Base-by-base conservation (phyloP, 176 grass and related monocot species). In the Puya raimondii region DNA sequence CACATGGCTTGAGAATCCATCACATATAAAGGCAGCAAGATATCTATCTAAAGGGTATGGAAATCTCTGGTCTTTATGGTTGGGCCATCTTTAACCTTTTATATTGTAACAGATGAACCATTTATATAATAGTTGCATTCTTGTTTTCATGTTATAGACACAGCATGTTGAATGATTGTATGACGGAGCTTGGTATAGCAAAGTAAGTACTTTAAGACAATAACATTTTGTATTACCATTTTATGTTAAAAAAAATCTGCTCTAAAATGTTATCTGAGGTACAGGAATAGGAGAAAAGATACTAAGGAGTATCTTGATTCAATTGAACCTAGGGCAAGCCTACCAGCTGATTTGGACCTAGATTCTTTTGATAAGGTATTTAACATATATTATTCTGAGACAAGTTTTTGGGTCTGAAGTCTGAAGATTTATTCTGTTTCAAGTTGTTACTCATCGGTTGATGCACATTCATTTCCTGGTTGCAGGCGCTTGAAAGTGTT, bases 401-500 rank as follows among this genome's bases (percentile, higher is more conserved):
- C 78, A 29, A 57, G 48, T 51, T 81, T 75, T 26, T 15, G 51
- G 17, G 53, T 74, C 33, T 72, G 18, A 64, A 63, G 29, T 23
- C 57, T n/a, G 33, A 42, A 42, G 5, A 42, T 42, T 42, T 42
- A 42, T 42, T 42, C 33, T 42, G 54, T 59, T 57, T 12, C 54
- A 59, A 59, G 8, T 59, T 59, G 54, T 59, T n/a, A 17, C 54
- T 18, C 16, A 3, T 18, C 10, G 6, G 5, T 59, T 15, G 54
- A 18, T 59, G 20, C n/a, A 59, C n/a, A 59, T 7, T 59, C 20
- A 59, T 64, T 84, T 53, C 66, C 70, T 79, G 76, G 56, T 82
- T 89, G 64, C 79, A 99, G 94, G 86, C 94, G 58, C 94, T 99
- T 85, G 85, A 91, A 90, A 88, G 72, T 91, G 94, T 99, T 64